These are phyloP conservation scores for Cercophora newfieldiana DNA, from an alignment of 495 filamentous ascomycete species.

Conservation along the genomic window DNA sequence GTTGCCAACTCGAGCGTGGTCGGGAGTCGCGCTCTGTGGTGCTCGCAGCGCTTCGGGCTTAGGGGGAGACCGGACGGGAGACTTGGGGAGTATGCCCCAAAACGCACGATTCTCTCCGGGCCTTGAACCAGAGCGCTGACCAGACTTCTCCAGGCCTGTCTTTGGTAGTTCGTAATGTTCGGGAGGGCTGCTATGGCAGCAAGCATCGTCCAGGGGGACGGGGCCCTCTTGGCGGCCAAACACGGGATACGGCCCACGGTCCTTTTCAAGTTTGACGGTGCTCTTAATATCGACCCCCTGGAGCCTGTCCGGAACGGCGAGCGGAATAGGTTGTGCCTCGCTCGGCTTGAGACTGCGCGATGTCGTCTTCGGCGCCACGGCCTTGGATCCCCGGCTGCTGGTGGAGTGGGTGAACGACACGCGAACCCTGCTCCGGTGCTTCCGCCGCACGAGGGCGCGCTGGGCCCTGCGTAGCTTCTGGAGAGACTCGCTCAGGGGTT, in stretches of 20 bases:
- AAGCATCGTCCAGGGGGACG: conserved; percentile 13
- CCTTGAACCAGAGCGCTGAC: neutral
- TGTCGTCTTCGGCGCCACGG: conserved; percentile 5
- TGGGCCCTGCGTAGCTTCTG: conserved; percentile 33
- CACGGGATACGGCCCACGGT: conserved; percentile 11
- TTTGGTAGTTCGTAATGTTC: conserved; percentile 12
- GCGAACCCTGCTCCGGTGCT: conserved; percentile 27
- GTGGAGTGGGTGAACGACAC: conserved; percentile 28
- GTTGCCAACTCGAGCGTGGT: neutral
- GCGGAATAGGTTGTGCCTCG: neutral
- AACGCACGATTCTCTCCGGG: conserved; percentile 15
- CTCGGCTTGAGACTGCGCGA: conserved; percentile 11
- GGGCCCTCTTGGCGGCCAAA: neutral
- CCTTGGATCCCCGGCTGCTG: conserved; percentile 14
- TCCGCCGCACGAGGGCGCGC: conserved; percentile 23
- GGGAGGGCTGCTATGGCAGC: conserved; percentile 24
- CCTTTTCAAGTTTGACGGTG: conserved; percentile 10
- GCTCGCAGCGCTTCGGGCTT: neutral
- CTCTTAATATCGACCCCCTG: conserved; percentile 8
- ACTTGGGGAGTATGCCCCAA: conserved; percentile 16
- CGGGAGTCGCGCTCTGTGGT: neutral
- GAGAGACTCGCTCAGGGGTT: conserved; percentile 33
- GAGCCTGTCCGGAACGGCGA: conserved; percentile 1
- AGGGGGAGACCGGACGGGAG: conserved; percentile 11
- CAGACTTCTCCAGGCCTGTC: neutral